phyloP scores from a whole-genome alignment of 2,329 filamentous ascomycete species.

The Penicillium brevicompactum region DNA sequence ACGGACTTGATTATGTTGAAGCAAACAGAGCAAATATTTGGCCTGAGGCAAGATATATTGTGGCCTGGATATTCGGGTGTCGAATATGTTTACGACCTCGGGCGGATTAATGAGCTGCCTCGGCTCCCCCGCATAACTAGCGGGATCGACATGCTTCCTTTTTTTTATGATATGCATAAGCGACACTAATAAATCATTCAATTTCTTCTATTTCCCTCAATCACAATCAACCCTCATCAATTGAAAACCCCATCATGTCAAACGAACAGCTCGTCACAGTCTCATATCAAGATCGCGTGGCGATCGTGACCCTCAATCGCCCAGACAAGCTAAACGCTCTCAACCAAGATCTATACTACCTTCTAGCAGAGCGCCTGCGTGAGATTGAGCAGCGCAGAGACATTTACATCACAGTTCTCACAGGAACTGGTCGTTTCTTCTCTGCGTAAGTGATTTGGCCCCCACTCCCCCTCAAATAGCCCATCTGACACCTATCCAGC shows the following conservation, averaged over 20 bases:
- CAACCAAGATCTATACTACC: conserved; percentile 71
- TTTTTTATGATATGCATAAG: neutral
- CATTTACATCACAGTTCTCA: conserved; percentile 80
- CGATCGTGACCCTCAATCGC: conserved; percentile 84
- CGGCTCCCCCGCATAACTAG: conserved; percentile 24
- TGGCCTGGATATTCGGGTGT: neutral
- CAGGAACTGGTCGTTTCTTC: conserved; percentile 79
- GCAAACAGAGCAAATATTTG: conserved; percentile 23
- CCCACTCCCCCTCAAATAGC: neutral
- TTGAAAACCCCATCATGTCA: conserved; percentile 20
- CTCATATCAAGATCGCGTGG: conserved; percentile 68
- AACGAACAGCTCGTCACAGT: conserved; percentile 56
- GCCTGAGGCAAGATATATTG: neutral
- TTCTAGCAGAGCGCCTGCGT: conserved; percentile 70
- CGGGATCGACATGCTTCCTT: neutral
- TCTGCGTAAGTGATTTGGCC: conserved; percentile 66
- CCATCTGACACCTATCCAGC: conserved; percentile 46
- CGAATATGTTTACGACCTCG: neutral
- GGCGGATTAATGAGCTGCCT: conserved; percentile 9
- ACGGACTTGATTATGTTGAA: conserved; percentile 14
- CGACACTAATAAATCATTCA: neutral
- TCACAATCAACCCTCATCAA: neutral
- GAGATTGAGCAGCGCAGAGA: conserved; percentile 79
- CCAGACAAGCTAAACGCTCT: conserved; percentile 87
- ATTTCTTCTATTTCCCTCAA: neutral